Percentiles rank a stretch among this genome's conserved stretches.
These are phyloP conservation scores for Puccinia hordei DNA, from an alignment of 1,284 basidiomycete species.

Conservation along the genomic window DNA sequence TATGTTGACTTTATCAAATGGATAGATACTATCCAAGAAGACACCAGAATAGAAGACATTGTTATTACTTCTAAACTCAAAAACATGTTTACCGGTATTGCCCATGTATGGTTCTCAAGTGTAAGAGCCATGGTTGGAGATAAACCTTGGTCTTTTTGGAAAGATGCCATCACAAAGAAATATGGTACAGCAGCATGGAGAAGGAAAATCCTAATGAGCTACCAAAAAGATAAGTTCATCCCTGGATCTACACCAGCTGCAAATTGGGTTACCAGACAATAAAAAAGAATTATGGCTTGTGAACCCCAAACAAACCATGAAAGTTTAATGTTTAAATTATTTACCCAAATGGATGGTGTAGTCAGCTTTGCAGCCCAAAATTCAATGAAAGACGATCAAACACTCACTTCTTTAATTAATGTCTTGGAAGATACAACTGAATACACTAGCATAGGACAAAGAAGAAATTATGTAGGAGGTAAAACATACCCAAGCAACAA, in stretches of 20 bases:
- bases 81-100: background rate
- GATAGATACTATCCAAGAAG: no score
- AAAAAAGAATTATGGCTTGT: background rate
- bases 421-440: background rate
- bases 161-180: background rate
- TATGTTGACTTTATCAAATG: constrained; percentile 12
- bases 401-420: background rate
- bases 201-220: background rate
- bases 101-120: background rate
- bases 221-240: no score
- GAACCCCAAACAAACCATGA: background rate
- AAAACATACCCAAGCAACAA: no score
- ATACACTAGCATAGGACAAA: background rate
- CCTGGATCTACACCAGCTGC: background rate
- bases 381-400: no score
- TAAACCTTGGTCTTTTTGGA: background rate
- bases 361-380: background rate
- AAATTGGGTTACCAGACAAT: constrained; percentile 1
- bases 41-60: no score
- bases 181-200: background rate
- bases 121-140: no score
- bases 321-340: background rate
- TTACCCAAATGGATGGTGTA: constrained; percentile 6
- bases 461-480: background rate
- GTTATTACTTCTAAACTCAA: background rate